phyloP scores from a whole-genome alignment of 2,329 filamentous ascomycete genomes.

The Aspergillus alliaceus region DNA sequence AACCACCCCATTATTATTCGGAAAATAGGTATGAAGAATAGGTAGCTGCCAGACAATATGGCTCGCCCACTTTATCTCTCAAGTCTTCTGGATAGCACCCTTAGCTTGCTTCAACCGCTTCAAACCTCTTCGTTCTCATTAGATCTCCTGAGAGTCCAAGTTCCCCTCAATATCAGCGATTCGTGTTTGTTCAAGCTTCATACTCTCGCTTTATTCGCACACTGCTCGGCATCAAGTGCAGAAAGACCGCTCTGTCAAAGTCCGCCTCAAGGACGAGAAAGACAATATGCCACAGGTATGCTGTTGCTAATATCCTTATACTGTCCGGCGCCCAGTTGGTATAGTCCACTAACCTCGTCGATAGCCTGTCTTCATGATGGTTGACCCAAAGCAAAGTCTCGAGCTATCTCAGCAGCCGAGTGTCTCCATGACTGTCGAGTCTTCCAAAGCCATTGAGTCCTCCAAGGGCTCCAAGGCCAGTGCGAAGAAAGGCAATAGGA shows the following conservation, averaged over 20 bases:
- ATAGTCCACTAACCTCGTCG: neutral
- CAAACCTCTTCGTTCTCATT: neutral
- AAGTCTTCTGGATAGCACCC: neutral
- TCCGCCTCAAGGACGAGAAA: neutral
- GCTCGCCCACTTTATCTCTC: neutral
- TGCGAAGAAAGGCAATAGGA: neutral
- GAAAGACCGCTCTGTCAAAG: neutral
- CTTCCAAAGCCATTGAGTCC: neutral
- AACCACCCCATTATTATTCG: slow-evolving; percentile 16
- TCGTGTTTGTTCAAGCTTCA: neutral
- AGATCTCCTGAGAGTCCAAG: neutral
- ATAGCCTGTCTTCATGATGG: neutral
- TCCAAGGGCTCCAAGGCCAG: neutral
- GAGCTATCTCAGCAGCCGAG: neutral
- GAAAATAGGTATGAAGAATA: slow-evolving; percentile 5
- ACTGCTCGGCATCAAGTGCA: neutral
- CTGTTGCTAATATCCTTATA: neutral
- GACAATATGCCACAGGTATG: neutral
- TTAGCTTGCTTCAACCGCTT: neutral
- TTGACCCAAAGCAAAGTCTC: neutral
- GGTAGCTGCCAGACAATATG: slow-evolving; percentile 1
- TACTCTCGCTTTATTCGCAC: neutral
- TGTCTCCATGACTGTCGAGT: neutral
- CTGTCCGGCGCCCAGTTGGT: neutral
- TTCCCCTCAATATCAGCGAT: neutral